These are phyloP conservation scores for Purshia tridentata DNA, from an alignment of 306 rosid genomes.

Conservation along the genomic window DNA sequence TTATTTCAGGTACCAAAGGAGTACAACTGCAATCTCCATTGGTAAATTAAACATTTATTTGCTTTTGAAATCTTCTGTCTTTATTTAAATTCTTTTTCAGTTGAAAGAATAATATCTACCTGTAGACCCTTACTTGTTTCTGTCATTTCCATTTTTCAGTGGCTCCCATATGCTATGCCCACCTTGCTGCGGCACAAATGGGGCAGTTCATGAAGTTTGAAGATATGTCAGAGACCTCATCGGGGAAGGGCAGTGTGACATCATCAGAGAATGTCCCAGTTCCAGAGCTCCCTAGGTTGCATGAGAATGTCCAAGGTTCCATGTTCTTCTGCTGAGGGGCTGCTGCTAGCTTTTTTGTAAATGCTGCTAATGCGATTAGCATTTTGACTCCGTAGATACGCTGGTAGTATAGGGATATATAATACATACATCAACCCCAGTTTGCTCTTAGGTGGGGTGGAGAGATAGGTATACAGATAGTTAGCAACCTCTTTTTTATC, in stretches of 20 bases:
- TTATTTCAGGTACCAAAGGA: conserved; percentile 81
- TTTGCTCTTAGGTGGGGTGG: conserved; percentile 28
- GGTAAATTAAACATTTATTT: conserved; percentile 39
- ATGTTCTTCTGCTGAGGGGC: conserved; percentile 83
- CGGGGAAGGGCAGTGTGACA: conserved; percentile 26
- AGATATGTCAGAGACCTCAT: conserved; percentile 52
- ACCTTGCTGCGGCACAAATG: conserved; percentile 81
- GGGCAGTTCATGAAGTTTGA: conserved; percentile 66
- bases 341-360: conserved; percentile 18
- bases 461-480: conserved; percentile 9
- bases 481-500: conserved; percentile 8
- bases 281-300: conserved; percentile 72
- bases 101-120: background rate
- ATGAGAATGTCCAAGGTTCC: conserved; percentile 41
- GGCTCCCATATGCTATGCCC: conserved; percentile 88
- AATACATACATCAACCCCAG: conserved; percentile 20
- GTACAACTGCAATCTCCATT: conserved; percentile 69
- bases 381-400: conserved; percentile 27
- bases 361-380: conserved; percentile 16
- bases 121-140: background rate
- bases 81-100: conserved; percentile 1
- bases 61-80: background rate
- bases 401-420: conserved; percentile 15
- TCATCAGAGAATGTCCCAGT: conserved; percentile 39
- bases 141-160: conserved; percentile 36